Conservation (phyloP, 1,284 basidiomycete species). For the Sporisorium scitamineum region DNA sequence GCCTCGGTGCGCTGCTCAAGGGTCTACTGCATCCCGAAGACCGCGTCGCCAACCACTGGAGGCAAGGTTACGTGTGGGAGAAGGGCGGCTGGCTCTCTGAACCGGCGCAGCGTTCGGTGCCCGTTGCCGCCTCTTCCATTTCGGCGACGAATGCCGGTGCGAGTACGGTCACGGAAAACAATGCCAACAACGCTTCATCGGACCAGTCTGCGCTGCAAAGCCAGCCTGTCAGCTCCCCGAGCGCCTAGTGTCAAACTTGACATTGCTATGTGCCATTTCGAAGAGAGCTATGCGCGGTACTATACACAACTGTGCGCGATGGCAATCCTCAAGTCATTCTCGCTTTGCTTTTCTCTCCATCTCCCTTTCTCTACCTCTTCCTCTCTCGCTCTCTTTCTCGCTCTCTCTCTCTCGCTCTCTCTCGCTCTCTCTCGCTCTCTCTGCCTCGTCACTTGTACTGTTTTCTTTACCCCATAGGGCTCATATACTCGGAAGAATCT, state of each 20-base stretch:
- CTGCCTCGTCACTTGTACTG: slow-evolving; percentile 9
- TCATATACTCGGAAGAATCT: slow-evolving; percentile 11
- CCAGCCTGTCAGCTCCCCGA: slow-evolving; percentile 16
- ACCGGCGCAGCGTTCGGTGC: slow-evolving; percentile 46
- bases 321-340: neutral
- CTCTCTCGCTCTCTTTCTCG: slow-evolving; percentile 5
- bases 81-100: slow-evolving; percentile 63
- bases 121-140: slow-evolving; percentile 17
- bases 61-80: slow-evolving; percentile 60
- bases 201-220: slow-evolving; percentile 5
- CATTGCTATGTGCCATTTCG: neutral
- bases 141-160: slow-evolving; percentile 4
- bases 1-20: slow-evolving; percentile 55
- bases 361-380: neutral
- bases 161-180: neutral
- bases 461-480: slow-evolving; percentile 1
- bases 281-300: slow-evolving; percentile 10
- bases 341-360: slow-evolving; percentile 3
- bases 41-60: slow-evolving; percentile 56
- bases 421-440: slow-evolving; percentile 2
- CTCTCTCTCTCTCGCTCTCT: slow-evolving; percentile 12
- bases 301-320: slow-evolving; percentile 20
- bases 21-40: slow-evolving; percentile 52
- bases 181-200: neutral
- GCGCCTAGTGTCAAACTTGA: slow-evolving; percentile 4